Evolutionary conservation across 768 basidiomycete species (phyloP).

Genomic region (Cystobasidium ongulense): DNA sequence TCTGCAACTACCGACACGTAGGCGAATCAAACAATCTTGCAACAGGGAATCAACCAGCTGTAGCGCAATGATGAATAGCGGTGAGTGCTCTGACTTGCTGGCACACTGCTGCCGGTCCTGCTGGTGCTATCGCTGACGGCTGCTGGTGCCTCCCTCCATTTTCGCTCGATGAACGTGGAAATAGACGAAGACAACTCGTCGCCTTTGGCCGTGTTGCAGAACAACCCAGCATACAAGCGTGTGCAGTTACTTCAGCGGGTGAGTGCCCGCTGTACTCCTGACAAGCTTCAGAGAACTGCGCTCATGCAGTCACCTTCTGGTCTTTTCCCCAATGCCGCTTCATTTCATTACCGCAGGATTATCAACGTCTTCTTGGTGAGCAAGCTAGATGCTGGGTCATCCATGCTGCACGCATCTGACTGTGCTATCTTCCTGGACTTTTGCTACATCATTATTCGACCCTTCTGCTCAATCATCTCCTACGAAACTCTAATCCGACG

Average conservation of each 20-base stretch:
- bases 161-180: conserved; percentile 1
- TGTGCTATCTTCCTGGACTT: not conserved
- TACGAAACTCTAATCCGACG: not conserved
- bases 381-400: not conserved
- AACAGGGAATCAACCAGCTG: not conserved
- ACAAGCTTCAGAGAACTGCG: too few species aligned
- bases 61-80: conserved; percentile 22
- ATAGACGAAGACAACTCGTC: conserved; percentile 13
- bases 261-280: not conserved
- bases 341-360: conserved; percentile 10
- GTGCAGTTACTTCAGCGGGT: conserved; percentile 17
- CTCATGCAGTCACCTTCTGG: too few species aligned
- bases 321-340: not conserved
- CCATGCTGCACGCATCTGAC: not conserved
- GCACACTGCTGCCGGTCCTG: not conserved
- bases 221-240: conserved; percentile 19
- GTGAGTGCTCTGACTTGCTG: not conserved
- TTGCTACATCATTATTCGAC: not conserved
- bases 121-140: not conserved
- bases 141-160: not conserved
- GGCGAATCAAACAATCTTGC: not conserved
- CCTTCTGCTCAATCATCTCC: not conserved
- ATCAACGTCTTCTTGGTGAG: conserved; percentile 35
- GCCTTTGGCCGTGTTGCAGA: conserved; percentile 18
- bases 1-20: not conserved